phyloP scores from a whole-genome alignment of 116 monocot genomes.

The Dioscorea cayenensis region DNA sequence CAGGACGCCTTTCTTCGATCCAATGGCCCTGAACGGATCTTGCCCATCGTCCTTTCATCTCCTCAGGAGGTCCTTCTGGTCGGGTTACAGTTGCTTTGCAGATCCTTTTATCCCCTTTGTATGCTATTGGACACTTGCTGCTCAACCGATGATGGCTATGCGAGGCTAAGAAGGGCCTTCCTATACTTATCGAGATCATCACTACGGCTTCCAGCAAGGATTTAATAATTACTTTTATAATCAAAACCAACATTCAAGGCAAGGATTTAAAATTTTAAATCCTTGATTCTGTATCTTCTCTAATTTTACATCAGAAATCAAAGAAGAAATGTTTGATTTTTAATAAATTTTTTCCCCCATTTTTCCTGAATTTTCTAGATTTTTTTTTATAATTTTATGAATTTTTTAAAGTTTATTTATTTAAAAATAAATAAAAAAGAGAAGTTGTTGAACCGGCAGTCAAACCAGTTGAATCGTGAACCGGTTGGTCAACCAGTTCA shows the following conservation, averaged over 20 bases:
- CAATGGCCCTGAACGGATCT: slow-evolving; percentile 16
- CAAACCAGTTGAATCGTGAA: too few species aligned
- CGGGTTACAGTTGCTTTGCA: slow-evolving; percentile 60
- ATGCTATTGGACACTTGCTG: too few species aligned
- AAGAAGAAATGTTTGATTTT: neutral
- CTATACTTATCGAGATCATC: slow-evolving; percentile 40
- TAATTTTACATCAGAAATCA: neutral
- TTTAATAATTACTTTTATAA: too few species aligned
- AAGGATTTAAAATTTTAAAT: too few species aligned
- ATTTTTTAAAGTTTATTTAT: too few species aligned
- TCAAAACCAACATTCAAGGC: too few species aligned
- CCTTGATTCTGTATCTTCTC: neutral
- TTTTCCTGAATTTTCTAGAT: too few species aligned
- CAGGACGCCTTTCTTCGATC: slow-evolving; percentile 46
- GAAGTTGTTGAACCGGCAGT: too few species aligned
- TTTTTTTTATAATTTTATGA: too few species aligned
- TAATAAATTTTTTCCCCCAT: neutral
- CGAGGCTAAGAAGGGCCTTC: too few species aligned
- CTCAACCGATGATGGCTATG: slow-evolving; percentile 23
- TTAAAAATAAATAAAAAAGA: too few species aligned
- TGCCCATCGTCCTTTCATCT: neutral
- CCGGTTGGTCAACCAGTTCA: too few species aligned
- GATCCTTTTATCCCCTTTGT: slow-evolving; percentile 49
- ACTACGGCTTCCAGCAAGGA: slow-evolving; percentile 28
- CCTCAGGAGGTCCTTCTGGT: slow-evolving; percentile 22